Base-by-base conservation (phyloP, 805 yeast species). In the Pichia pseudocactophila region DNA sequence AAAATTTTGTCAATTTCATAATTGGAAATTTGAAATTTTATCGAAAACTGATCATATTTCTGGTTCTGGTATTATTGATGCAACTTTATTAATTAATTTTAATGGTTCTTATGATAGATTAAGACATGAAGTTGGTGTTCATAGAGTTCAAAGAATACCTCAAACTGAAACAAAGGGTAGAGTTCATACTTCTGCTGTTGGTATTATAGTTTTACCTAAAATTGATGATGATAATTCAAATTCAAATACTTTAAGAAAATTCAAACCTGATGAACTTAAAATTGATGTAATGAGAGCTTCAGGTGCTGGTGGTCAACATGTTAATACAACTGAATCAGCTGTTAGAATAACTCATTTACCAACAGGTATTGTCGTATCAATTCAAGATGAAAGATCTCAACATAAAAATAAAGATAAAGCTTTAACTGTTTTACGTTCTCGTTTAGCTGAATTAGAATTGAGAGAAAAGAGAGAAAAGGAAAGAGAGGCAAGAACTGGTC, bases 271-370 rank as follows among this genome's bases (percentile, higher is more conserved):
- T 2, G 98, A 92, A 54, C 78, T 92, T 18, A 72, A 96, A 43
- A 78, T 92, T 4, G 98, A 92, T 58, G 88, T 92, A n/a, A 92
- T 90, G 96, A 71, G 98, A 51, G 86, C 97, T 1, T 79, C 95
- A 43, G 98, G 98, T 3, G 82, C 92, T 49, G 98, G 98, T 43
- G 98, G 98, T 0, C 98, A 90, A 65, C 97, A 90, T 57, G 98
- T 90, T 30, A 90, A 90, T 58, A 90, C 96, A 12, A 92, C 97
- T 0, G 97, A 90, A 57, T 87, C 96, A 1, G 98, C 98, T 0
- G 97, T 92, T 12, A 71, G 98, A 53, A 65, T 92, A 22, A 87
- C 90, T 1, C 98, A 92, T 64, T 68, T 83, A 13, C 97, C 97
- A 4, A 79, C 96, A 0, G 97, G 97, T 3, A 78, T 86, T 32